A percentile compares a stretch with the other conserved stretches of the same genome.
These are phyloP conservation scores for Fusarium begoniae DNA, from an alignment of 2,329 filamentous ascomycete species.

Conservation along the genomic window DNA sequence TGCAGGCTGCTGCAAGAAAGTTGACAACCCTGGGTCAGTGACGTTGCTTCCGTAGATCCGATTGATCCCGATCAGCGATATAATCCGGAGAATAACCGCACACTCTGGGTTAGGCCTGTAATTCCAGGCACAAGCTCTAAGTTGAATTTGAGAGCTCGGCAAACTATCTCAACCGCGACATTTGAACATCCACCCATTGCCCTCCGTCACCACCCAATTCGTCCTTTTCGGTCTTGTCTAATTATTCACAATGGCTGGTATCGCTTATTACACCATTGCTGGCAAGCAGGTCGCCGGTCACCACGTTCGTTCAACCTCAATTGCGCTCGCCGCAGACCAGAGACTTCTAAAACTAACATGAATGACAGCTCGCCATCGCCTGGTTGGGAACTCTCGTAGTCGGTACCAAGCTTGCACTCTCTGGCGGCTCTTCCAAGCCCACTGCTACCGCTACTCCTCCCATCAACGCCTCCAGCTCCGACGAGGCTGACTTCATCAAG, in stretches of 20 bases:
- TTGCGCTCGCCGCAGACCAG: slow-evolving; percentile 7
- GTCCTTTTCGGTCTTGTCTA: slow-evolving; percentile 36
- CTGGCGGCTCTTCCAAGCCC: slow-evolving; percentile 57
- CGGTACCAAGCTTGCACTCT: slow-evolving; percentile 55
- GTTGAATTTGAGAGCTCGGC: slow-evolving; percentile 42
- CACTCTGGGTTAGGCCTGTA: slow-evolving; percentile 41
- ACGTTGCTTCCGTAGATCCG: slow-evolving; percentile 40
- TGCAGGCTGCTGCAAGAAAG: slow-evolving; percentile 1
- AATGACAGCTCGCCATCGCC: slow-evolving; percentile 64
- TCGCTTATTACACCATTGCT: slow-evolving; percentile 62
- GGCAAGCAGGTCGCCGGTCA: slow-evolving; percentile 69
- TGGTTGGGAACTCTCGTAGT: slow-evolving; percentile 62
- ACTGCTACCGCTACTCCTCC: slow-evolving; percentile 60
- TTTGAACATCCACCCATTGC: slow-evolving; percentile 44
- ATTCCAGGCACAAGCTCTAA: slow-evolving; percentile 45
- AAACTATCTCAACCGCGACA: slow-evolving; percentile 43
- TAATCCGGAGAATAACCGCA: slow-evolving; percentile 45
- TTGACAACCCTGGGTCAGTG: slow-evolving; percentile 13
- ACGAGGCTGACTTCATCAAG: slow-evolving; percentile 74
- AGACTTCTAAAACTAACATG: slow-evolving; percentile 32
- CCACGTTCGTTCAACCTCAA: slow-evolving; percentile 59
- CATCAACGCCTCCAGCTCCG: slow-evolving; percentile 69
- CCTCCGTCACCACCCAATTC: slow-evolving; percentile 42
- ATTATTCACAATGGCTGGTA: slow-evolving; percentile 50
- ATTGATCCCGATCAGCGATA: slow-evolving; percentile 32